Base-by-base conservation (phyloP, 148 eudicot species). In the Vaccinium vitisidaea region DNA sequence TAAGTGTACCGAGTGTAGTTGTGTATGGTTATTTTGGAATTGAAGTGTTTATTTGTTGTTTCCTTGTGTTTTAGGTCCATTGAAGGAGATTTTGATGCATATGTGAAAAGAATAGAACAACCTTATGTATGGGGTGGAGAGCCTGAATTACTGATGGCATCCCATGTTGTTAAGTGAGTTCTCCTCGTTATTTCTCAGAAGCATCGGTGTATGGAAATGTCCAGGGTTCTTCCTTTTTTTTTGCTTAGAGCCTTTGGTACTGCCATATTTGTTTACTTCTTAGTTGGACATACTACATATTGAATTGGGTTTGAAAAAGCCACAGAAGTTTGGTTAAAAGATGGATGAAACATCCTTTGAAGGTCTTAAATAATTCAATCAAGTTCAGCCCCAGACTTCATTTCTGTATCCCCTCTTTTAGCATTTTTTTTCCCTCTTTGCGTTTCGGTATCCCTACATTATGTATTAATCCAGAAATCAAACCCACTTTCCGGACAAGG, bases 51-150 rank as follows among this genome's bases (percentile, higher is more conserved):
- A 43, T 9, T 19, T 80, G 12, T 82, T 11, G 18, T 48, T 58
- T 49, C 69, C 36, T 19, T 61, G 18, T 9, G 63, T 49, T 74
- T 32, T 87, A 93, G 98, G 94, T 92, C 91, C 83, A 91, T 93
- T 61, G 98, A 92, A 77, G 98, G 87, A 63, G 98, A 94, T 77
- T 94, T 94, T 80, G 95, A 93, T 88, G 83, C 85, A 16, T 94
- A 94, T 85, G 92, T 92, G 67, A 84, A 91, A 77, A 88, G 92
- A 84, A 92, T 94, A 76, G 85, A 89, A 84, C 84, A 90, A 82
- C 93, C 95, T 9, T 91, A 88, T 85, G 90, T 90, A 6, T 93
- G 98, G 98, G 96, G 96, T 83, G 95, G 95, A 87, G 95, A 94
- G 86, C 98, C 93, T 0, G 95, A 93, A 85, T 79, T 94, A 71